These are phyloP conservation scores for Zoysia japonica DNA, from an alignment of 176 grass and related monocot species.

Conservation along the genomic window DNA sequence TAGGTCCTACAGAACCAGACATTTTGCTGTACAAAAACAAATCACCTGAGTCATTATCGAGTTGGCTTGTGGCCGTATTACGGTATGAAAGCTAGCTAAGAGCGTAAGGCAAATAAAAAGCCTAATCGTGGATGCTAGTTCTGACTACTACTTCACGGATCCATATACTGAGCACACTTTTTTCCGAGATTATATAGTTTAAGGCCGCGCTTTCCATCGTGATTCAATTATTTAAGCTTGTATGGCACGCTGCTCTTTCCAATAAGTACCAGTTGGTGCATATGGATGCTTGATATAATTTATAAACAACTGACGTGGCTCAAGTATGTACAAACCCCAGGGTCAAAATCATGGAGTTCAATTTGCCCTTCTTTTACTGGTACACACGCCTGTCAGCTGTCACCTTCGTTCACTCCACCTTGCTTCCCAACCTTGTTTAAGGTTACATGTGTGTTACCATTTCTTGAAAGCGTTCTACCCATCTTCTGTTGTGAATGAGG, in stretches of 20 bases:
- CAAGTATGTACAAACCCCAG: slow-evolving; percentile 13
- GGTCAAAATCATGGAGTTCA: neutral
- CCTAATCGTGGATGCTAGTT: slow-evolving; percentile 3
- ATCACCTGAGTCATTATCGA: slow-evolving; percentile 13
- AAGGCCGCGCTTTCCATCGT: slow-evolving; percentile 2
- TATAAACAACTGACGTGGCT: slow-evolving; percentile 18
- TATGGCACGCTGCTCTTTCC: slow-evolving; percentile 28
- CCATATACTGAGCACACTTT: slow-evolving; percentile 9
- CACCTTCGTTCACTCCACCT: neutral
- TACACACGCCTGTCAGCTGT: neutral
- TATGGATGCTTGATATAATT: slow-evolving; percentile 17
- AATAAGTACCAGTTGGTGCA: slow-evolving; percentile 32
- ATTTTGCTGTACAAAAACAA: neutral
- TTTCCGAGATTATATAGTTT: slow-evolving; percentile 21
- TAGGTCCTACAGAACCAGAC: neutral
- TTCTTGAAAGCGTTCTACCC: neutral
- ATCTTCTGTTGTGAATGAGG: neutral
- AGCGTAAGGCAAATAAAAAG: slow-evolving; percentile 1
- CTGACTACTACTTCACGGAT: slow-evolving; percentile 7
- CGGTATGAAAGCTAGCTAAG: neutral
- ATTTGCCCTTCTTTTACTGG: neutral
- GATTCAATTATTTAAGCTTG: slow-evolving; percentile 41
- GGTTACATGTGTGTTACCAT: neutral
- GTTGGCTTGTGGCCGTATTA: neutral
- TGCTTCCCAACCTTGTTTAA: neutral